Evolutionary conservation across 495 filamentous ascomycete genomes (phyloP).

Genomic region (Pyrenula aspistea): DNA sequence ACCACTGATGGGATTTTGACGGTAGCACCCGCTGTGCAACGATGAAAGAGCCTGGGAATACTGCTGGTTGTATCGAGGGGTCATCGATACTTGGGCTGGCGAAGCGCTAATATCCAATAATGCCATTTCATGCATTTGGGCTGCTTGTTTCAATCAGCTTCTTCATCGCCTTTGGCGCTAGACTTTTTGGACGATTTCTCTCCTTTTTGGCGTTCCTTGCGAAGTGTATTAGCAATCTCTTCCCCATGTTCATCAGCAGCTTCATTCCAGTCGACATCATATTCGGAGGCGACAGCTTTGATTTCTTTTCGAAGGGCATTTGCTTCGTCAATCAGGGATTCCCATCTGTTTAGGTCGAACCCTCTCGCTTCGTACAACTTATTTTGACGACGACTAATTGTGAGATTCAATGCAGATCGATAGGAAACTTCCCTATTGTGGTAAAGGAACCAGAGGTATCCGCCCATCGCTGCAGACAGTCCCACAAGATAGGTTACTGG

Average conservation of each 20-base stretch:
- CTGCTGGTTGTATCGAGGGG: background rate
- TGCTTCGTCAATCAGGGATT: slow-evolving; percentile 64
- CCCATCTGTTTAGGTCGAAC: slow-evolving; percentile 69
- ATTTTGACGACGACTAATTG: slow-evolving; percentile 64
- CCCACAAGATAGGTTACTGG: slow-evolving; percentile 83
- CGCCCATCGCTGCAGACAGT: slow-evolving; percentile 70
- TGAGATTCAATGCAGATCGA: slow-evolving; percentile 72
- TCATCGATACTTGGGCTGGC: background rate
- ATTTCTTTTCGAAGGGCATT: slow-evolving; percentile 75
- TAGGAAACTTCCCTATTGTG: slow-evolving; percentile 85
- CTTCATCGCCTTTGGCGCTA: slow-evolving; percentile 24
- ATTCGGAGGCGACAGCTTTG: slow-evolving; percentile 68
- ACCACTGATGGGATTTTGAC: too few species aligned
- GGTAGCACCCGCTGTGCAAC: too few species aligned
- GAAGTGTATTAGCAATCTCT: slow-evolving; percentile 57
- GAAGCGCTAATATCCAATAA: background rate
- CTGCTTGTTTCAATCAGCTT: slow-evolving; percentile 4
- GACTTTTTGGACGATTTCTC: slow-evolving; percentile 29
- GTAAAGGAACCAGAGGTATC: slow-evolving; percentile 90
- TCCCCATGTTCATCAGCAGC: slow-evolving; percentile 61
- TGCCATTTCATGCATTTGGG: background rate
- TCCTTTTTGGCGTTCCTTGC: slow-evolving; percentile 36
- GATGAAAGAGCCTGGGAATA: too few species aligned
- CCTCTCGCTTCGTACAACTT: slow-evolving; percentile 63
- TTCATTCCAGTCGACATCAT: slow-evolving; percentile 94